phyloP scores from a whole-genome alignment of 2,329 filamentous ascomycete genomes.

The Alternaria dauci region DNA sequence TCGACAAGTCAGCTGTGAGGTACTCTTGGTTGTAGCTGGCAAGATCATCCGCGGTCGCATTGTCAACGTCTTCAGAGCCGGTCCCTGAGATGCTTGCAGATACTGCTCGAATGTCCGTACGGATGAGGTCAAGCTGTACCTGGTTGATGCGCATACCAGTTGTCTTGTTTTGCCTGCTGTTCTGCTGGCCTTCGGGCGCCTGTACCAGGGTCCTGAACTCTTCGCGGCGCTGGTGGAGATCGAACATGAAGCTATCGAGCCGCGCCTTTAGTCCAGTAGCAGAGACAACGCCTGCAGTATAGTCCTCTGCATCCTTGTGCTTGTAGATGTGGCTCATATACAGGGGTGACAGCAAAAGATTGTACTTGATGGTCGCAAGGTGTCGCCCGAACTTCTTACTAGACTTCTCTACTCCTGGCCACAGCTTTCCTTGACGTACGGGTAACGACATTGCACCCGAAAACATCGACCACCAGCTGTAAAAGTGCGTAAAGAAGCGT shows the following conservation, averaged over 20 bases:
- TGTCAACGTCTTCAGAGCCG: constrained; percentile 76
- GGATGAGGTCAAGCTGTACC: constrained; percentile 89
- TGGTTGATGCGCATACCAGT: constrained; percentile 96
- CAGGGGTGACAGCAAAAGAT: constrained; percentile 85
- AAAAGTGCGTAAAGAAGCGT: constrained; percentile 98
- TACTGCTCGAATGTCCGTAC: constrained; percentile 90
- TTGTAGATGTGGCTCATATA: constrained; percentile 98
- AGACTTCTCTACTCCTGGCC: constrained; percentile 91
- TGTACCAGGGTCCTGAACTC: constrained; percentile 85
- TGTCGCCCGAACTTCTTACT: constrained; percentile 99
- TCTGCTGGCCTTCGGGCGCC: constrained; percentile 61
- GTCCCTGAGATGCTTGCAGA: constrained; percentile 89
- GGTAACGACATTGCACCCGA: constrained; percentile 93
- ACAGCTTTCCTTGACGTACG: constrained; percentile 88
- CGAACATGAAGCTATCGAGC: constrained; percentile 96
- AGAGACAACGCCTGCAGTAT: constrained; percentile 78
- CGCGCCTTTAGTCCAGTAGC: constrained; percentile 97
- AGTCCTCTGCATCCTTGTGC: constrained; percentile 93
- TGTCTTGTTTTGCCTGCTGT: constrained; percentile 79
- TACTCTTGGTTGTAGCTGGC: constrained; percentile 63
- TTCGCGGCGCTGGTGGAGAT: constrained; percentile 92
- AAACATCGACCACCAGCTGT: constrained; percentile 96
- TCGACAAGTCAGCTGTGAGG: constrained; percentile 70
- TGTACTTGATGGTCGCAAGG: constrained; percentile 98
- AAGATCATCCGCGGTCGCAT: constrained; percentile 69